A percentile compares a stretch with the other conserved stretches of the same genome.
phyloP scores from a whole-genome alignment of 2,329 filamentous ascomycete genomes.

The Pseudogymnoascus sp. region DNA sequence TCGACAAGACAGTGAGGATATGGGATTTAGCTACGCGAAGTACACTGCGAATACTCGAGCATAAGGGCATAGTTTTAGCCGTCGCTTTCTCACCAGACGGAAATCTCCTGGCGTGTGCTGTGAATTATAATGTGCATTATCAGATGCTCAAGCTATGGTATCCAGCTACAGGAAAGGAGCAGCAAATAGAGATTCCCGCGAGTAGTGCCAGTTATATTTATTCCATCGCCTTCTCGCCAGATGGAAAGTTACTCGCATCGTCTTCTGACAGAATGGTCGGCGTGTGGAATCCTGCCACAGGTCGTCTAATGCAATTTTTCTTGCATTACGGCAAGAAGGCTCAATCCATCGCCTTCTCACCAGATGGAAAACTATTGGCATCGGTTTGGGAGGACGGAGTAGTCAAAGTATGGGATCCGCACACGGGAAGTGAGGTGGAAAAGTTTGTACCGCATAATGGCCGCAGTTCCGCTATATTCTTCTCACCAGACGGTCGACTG shows the following conservation, averaged over 20 bases:
- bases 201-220: background rate
- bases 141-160: background rate
- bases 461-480: background rate
- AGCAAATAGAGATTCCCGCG: background rate
- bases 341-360: constrained; percentile 10
- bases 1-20: background rate
- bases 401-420: constrained; percentile 1
- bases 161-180: background rate
- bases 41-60: background rate
- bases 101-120: background rate
- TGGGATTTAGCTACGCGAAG: background rate
- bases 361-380: background rate
- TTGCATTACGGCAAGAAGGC: background rate
- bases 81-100: background rate
- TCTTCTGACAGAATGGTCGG: background rate
- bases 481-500: constrained; percentile 8
- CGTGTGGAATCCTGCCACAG: background rate
- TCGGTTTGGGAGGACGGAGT: constrained; percentile 7
- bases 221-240: constrained; percentile 5
- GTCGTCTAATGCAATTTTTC: background rate
- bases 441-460: constrained; percentile 7
- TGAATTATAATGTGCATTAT: background rate
- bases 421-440: background rate
- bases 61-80: background rate
- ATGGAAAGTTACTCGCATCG: background rate